Evolutionary conservation across 2,329 filamentous ascomycete species (phyloP), one percentile per base, ranked within the genome.

Genomic region (Aspergillus viridinutans): DNA sequence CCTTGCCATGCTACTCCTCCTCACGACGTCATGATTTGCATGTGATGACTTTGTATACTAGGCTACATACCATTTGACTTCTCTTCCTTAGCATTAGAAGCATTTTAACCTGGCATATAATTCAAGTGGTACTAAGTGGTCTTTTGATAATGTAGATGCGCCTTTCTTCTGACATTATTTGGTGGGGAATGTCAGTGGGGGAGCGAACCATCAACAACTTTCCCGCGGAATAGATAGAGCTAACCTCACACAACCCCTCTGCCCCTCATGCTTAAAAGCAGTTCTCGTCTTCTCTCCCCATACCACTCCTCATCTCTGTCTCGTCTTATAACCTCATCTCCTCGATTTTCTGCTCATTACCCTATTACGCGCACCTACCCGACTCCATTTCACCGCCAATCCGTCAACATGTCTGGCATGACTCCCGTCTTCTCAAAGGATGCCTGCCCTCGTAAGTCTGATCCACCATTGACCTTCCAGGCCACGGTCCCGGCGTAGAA

Each of bases 361-460:
- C 47, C 56, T 49, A 38, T 61, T 49, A 54, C 42, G 50, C 54
- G 26, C 43, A 55, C 38, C 53, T 32, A 38, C 50, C 42, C 54
- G 50, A 35, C 54, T 17, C 14, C 23, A 20, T 50, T 55, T 49
- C 53, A 52, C 26, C 54, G 58, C 49, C 64, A 65, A 57, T 52
- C 54, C 55, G 64, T 56, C 62, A 65, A 61, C 56, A 76, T 76
- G 74, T 72, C 74, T 64, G 65, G 68, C 58, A 69, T 77, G 65
- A 72, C 71, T 43, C 60, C 66, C 51, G 67, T 79, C 62, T 72
- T 72, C 59, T 68, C 76, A 38, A 72, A 74, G 65, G 73, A 76
- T 56, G 77, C 77, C 52, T 77, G 74, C 65, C 77, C 76, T 68
- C 76, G 77, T 79, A 71, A 67, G 76, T 73, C 28, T 8, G 23